Evolutionary conservation across 139 green algal genomes (phyloP), one percentile per base, ranked within the genome.

Genomic region (Tetradesmus lagerheimii): DNA sequence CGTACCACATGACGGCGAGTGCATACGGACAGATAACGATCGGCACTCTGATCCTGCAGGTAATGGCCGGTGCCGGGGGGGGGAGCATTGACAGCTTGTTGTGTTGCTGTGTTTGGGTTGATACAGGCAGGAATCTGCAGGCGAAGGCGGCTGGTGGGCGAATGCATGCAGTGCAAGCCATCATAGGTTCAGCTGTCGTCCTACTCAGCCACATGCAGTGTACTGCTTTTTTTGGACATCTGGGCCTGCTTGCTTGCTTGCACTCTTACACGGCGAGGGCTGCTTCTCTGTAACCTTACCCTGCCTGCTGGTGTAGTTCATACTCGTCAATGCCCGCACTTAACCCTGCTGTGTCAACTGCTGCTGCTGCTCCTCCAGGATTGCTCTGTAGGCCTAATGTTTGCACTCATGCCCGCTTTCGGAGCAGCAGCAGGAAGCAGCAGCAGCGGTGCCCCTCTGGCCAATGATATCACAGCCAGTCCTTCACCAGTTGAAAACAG

Each of bases 331-430:
- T n/a, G 25, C 62, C 3, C 12, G 23, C 20, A 74, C 8, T 50
- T 50, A 50, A 50, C 43, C n/a, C 5, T 50, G 43, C 43, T 50
- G 8, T 50, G 43, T n/a, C 27, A 66, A 25, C 67, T 43, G 1
- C 31, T 35, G 67, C n/a, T 41, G 31, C 4, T 66, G 39, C 41
- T 29, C 6, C 27, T 75, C 34, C 97, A 99, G 93, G 98, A 99
- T 90, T 98, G 95, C 86, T 93, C 96, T 39, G 95, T 99, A 29
- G 98, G 98, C 20, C 91, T 99, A 18, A 95, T 99, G 87, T 99
- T 99, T 95, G 98, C 98, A 25, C 93, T 99, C 80, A 97, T 99
- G 95, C 97, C 97, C 0, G 91, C 98, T 23, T 94, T 99, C 64
- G 79, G 57, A 4, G 18, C 78, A 77, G 87, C 62, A 5, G 53